Evolutionary conservation across 352 stramenopile genomes (phyloP).

Genomic region (Phytophthora cactorum): DNA sequence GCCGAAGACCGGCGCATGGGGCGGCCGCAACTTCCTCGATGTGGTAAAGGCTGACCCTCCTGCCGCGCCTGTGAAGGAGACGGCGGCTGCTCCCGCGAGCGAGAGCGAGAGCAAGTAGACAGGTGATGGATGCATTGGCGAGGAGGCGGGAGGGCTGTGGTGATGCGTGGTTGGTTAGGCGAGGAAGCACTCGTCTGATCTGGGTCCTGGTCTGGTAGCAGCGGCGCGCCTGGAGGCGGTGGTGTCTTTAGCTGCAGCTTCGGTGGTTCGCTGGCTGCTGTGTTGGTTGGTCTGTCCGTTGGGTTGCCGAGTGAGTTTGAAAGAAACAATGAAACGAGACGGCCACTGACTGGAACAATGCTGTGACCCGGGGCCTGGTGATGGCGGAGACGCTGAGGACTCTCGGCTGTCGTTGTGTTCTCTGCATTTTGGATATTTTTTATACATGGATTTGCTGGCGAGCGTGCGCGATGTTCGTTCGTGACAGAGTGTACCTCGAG

Average conservation of each 20-base stretch:
- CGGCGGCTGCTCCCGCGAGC: conserved; percentile 37
- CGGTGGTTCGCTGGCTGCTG: conserved; percentile 10
- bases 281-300: conserved; percentile 33
- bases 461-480: conserved; percentile 27
- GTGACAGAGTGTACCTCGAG: conserved; percentile 29
- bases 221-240: conserved; percentile 14
- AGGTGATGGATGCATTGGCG: conserved; percentile 15
- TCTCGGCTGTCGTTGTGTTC: conserved; percentile 42
- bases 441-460: conserved; percentile 44
- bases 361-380: conserved; percentile 21
- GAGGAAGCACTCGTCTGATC: conserved; percentile 28
- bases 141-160: conserved; percentile 24
- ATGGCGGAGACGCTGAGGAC: conserved; percentile 30
- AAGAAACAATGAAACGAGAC: conserved; percentile 44
- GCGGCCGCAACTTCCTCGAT: conserved; percentile 82
- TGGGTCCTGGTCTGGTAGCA: conserved; percentile 24
- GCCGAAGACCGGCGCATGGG: conserved; percentile 78
- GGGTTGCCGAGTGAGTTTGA: conserved; percentile 36
- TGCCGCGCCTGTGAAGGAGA: conserved; percentile 44
- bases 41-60: conserved; percentile 81
- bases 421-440: conserved; percentile 53
- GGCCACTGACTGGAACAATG: conserved; percentile 25
- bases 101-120: conserved; percentile 59
- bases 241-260: conserved; percentile 16
- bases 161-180: conserved; percentile 29